These are phyloP conservation scores for Cryptococcus floricola DNA, from an alignment of 1,284 basidiomycete species.

Conservation along the genomic window DNA sequence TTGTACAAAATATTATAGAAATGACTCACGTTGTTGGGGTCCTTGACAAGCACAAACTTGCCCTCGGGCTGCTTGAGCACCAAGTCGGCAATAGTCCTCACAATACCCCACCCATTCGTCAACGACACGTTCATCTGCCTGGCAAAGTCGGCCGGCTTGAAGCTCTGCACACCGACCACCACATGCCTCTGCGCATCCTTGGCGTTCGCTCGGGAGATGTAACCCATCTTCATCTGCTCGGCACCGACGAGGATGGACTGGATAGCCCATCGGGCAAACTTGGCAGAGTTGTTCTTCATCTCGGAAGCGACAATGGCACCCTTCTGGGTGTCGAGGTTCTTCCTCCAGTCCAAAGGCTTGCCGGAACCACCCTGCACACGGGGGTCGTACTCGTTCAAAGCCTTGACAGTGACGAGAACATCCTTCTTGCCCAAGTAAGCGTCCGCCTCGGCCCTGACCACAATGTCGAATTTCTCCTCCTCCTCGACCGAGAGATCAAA, in stretches of 20 bases:
- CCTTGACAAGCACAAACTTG: constrained; percentile 91
- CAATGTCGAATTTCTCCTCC: constrained; percentile 77
- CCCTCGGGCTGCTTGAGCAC: constrained; percentile 94
- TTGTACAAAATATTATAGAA: not conserved
- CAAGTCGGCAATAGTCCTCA: constrained; percentile 85
- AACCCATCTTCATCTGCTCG: constrained; percentile 94
- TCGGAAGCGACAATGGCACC: constrained; percentile 98
- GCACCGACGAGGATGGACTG: constrained; percentile 94
- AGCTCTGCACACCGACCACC: constrained; percentile 89
- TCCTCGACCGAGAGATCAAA: constrained; percentile 92
- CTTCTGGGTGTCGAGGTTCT: constrained; percentile 90
- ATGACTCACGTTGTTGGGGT: constrained; percentile 82
- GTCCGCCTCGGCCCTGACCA: constrained; percentile 95
- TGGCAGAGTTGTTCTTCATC: constrained; percentile 99
- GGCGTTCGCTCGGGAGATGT: constrained; percentile 87
- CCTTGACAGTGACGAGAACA: constrained; percentile 78
- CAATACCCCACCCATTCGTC: constrained; percentile 97
- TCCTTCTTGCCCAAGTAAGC: constrained; percentile 66
- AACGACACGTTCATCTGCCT: constrained; percentile 92
- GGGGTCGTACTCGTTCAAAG: constrained; percentile 97
- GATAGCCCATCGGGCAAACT: constrained; percentile 95
- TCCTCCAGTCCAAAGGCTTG: constrained; percentile 88
- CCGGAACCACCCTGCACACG: constrained; percentile 64
- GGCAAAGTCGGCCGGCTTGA: constrained; percentile 93
- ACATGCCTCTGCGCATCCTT: constrained; percentile 93